phyloP scores from a whole-genome alignment of 169 alveolate species.

The Ophryocystis elektroscirrha region DNA sequence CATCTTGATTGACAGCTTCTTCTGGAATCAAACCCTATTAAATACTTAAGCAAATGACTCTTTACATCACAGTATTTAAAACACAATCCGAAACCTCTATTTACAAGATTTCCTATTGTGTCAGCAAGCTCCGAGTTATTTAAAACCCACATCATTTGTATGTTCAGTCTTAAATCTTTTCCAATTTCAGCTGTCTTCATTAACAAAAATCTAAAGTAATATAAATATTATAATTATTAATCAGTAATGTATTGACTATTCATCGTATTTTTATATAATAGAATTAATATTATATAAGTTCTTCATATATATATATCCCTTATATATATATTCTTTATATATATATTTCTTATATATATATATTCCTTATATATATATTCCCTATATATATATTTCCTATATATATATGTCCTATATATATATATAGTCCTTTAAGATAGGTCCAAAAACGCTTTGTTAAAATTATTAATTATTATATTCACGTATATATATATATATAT shows the following conservation, averaged over 20 bases:
- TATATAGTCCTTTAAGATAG: no score
- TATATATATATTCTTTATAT: no score
- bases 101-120: constrained; percentile 3
- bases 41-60: constrained; percentile 15
- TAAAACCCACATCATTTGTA: constrained; percentile 17
- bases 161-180: constrained; percentile 19
- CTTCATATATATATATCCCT: no score
- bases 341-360: no score
- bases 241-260: neutral
- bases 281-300: no score
- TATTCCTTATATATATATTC: no score
- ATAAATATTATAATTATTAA: neutral
- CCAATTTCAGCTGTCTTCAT: neutral
- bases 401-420: no score
- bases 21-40: constrained; percentile 14
- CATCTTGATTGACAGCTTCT: constrained; percentile 2
- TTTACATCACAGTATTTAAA: neutral
- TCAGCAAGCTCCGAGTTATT: constrained; percentile 13
- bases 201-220: neutral
- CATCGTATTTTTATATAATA: neutral
- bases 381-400: no score
- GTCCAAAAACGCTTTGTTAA: no score
- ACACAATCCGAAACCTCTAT: neutral
- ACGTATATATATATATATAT: no score
- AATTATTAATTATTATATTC: no score